A percentile compares a stretch with the other conserved stretches of the same genome.
These are phyloP conservation scores for Penicillium griseofulvum DNA, from an alignment of 2,329 filamentous ascomycete species.

Conservation along the genomic window DNA sequence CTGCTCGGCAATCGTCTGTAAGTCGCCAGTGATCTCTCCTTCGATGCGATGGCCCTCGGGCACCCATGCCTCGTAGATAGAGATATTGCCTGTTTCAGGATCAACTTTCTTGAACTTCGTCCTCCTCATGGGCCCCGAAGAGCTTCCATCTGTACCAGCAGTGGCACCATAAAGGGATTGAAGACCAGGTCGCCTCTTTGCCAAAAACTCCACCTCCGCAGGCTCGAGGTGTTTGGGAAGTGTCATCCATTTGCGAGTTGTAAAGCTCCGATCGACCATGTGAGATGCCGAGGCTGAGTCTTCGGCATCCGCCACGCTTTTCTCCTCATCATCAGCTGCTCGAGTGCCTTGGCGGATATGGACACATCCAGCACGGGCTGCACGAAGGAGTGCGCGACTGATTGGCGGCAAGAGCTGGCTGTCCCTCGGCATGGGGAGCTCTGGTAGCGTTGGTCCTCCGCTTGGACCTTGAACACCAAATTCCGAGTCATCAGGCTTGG, in stretches of 20 bases:
- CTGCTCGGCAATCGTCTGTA: slow-evolving; percentile 48
- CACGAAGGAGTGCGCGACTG: slow-evolving; percentile 77
- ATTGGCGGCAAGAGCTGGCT: slow-evolving; percentile 72
- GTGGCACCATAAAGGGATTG: slow-evolving; percentile 50
- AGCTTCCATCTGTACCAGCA: slow-evolving; percentile 28
- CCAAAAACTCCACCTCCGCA: slow-evolving; percentile 61
- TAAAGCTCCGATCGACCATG: slow-evolving; percentile 50
- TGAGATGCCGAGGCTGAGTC: slow-evolving; percentile 27
- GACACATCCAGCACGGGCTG: slow-evolving; percentile 71
- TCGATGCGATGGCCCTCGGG: slow-evolving; percentile 75
- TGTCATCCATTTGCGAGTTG: slow-evolving; percentile 57
- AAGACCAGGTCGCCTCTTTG: slow-evolving; percentile 60
- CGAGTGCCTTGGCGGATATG: slow-evolving; percentile 66
- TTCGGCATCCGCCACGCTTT: slow-evolving; percentile 36
- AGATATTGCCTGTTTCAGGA: slow-evolving; percentile 71
- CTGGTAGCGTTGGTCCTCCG: slow-evolving; percentile 52
- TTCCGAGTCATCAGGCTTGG: slow-evolving; percentile 58
- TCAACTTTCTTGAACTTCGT: slow-evolving; percentile 78
- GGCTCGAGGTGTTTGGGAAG: slow-evolving; percentile 58
- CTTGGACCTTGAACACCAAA: slow-evolving; percentile 27
- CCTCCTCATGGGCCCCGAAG: slow-evolving; percentile 63
- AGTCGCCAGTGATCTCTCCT: slow-evolving; percentile 69
- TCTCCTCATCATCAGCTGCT: slow-evolving; percentile 37
- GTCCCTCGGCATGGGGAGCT: slow-evolving; percentile 86
- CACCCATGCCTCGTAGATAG: slow-evolving; percentile 79